Conservation (phyloP, 306 rosid species). For the peach (Prunus persica) region Prunus_persica_NCBIv2 NC_034010.1:8573501-8574000, state of each 20-base stretch:
- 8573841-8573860: slow-evolving; percentile 54
- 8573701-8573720: slow-evolving; percentile 38
- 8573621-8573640: slow-evolving; percentile 20
- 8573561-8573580: slow-evolving; percentile 35
- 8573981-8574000: slow-evolving; percentile 31
- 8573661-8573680: slow-evolving; percentile 34
- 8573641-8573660: slow-evolving; percentile 25
- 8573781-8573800: slow-evolving; percentile 36
- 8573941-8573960: slow-evolving; percentile 60
- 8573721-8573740: slow-evolving; percentile 37
- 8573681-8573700: slow-evolving; percentile 33
- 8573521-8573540: not conserved
- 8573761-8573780: slow-evolving; percentile 27
- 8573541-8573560: slow-evolving; percentile 29
- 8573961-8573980: slow-evolving; percentile 57
- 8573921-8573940: slow-evolving; percentile 53
- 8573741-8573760: slow-evolving; percentile 32
- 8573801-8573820: slow-evolving; percentile 32
- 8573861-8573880: slow-evolving; percentile 49
- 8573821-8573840: slow-evolving; percentile 34
- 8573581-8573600: slow-evolving; percentile 49
- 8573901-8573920: slow-evolving; percentile 66
- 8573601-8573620: slow-evolving; percentile 42
- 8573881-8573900: slow-evolving; percentile 27
- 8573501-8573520: slow-evolving; percentile 15